These are phyloP conservation scores for Coleophoma cylindrospora DNA, from an alignment of 2,329 filamentous ascomycete genomes.

Conservation along the genomic window DNA sequence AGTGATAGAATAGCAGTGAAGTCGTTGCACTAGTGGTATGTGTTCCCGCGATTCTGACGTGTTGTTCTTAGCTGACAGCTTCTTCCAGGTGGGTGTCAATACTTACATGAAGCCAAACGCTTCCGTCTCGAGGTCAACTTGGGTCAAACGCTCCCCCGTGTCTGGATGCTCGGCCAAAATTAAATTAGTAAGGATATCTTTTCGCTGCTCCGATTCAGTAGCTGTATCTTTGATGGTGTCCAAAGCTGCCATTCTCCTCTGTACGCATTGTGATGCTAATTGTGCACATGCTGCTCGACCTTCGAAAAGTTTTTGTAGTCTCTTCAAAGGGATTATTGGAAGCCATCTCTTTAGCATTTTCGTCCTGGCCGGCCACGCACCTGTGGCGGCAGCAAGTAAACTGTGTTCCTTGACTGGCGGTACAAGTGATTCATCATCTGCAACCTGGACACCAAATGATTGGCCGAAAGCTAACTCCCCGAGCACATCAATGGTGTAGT, in stretches of 20 bases:
- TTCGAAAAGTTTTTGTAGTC: neutral
- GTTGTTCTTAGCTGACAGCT: neutral
- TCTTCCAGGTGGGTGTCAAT: neutral
- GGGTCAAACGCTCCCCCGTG: neutral
- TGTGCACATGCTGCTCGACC: neutral
- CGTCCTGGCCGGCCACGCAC: neutral
- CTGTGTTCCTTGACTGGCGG: neutral
- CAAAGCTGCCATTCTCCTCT: neutral
- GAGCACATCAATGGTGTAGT: neutral
- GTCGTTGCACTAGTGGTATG: slow-evolving; percentile 2
- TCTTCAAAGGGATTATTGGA: neutral
- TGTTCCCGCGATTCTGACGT: slow-evolving; percentile 1
- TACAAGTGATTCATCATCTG: neutral
- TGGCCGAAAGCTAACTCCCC: slow-evolving; percentile 1
- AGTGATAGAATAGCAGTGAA: slow-evolving; percentile 1
- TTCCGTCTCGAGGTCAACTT: slow-evolving; percentile 1
- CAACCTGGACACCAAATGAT: neutral
- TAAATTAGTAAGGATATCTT: neutral
- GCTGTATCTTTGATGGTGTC: no score
- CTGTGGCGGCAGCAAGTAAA: neutral
- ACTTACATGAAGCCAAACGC: slow-evolving; percentile 4
- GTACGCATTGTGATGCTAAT: neutral
- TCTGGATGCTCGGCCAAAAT: slow-evolving; percentile 2
- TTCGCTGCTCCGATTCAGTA: neutral
- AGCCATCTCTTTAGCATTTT: neutral